Base-by-base conservation (phyloP, 805 yeast genomes). In the Yarrowia bubula region DNA sequence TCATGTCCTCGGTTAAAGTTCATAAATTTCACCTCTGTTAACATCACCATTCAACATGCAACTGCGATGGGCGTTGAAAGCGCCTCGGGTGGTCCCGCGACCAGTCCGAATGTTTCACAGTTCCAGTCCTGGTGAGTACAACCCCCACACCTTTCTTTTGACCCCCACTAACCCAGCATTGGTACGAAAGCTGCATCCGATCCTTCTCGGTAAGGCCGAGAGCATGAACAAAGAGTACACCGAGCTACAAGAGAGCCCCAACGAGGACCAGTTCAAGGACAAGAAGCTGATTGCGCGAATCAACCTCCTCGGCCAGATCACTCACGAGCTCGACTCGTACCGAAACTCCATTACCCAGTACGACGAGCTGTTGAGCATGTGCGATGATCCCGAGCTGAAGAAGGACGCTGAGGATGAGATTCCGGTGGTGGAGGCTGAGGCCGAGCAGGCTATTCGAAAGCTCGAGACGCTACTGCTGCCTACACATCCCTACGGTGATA, bases 401-500 rank as follows among this genome's bases (percentile, higher is more conserved):
- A 79, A 76, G 4, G 92, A 88, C 13, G 97, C 96, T 0, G 73
- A 79, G 47, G 67, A 67, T 4, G 98, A 92, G 71, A 70, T 90
- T 5, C 78, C 77, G 0, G 71, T 75, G 0, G 69, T 82, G 0
- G 67, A 76, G 1, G 88, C 88, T 0, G 72, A 74, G 11, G 73
- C 90, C 9, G 73, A 74, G 3, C 69, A 73, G 9, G 72, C 82
- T 0, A 78, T 85, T 0, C 72, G 75, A 1, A 75, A 76, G 37
- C 84, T 87, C 66, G 71, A 80, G 6, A 80, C 81, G 46, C 66
- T 68, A 18, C 77, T 95, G 5, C 75, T 93, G 22, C 97, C 98
- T 1, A 84, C 89, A 2, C 87, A 88, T 69, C 86, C 85, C 50
- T 89, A 88, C 74, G 83, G 87, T 3, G 95, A 89, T 51, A 85